Base-by-base conservation (phyloP, 2,329 filamentous ascomycete species). In the Ceratocystis ficicola region DNA sequence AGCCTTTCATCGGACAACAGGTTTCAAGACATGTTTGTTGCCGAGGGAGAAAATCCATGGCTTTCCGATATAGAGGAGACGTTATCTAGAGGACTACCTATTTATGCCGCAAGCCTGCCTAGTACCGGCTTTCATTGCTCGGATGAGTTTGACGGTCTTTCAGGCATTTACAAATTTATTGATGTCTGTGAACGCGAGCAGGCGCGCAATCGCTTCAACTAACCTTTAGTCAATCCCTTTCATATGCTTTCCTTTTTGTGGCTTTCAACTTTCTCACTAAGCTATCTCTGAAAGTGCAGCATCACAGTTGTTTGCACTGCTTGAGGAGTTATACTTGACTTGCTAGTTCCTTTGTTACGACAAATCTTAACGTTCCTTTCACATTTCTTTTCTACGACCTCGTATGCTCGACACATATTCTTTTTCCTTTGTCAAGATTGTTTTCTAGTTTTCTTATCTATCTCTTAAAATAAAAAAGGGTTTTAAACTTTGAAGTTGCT, bases 151-250 rank as follows among this genome's bases (percentile, higher is more conserved):
- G 81, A 84, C 63, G 81, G 82, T 0, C 69, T 84, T 2, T 80
- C 83, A 67, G 82, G 81, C 3, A 79, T 85, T 44, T 82, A 84
- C 71, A 76, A 78, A 17, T 85, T 85, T 69, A 67, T 85, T 36
- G 81, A 83, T 70, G 82, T 83, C 70, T 85, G 82, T 69, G 81
- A 84, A 68, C 77, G 78, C 30, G 73, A 41, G 55, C 52, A 65
- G 55, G 55, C 22, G 30, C 22, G 32, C 28, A 63, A 46, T 41
- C 44, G 17, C 44, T 65, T 63, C 44, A 28, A 61, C 50, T 63
- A 30, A 64, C 41, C 52, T 36, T 60, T 30, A 64, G 62, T 28
- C 65, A 50, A 41, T 67, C 62, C 36, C 22, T 64, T 67, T 63
- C 5, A 61, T n/a, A 10, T 50, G 7, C 17, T 62, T 64, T 64